Base-by-base conservation (phyloP, 2,329 filamentous ascomycete species). In the Lachnellula occidentalis region DNA sequence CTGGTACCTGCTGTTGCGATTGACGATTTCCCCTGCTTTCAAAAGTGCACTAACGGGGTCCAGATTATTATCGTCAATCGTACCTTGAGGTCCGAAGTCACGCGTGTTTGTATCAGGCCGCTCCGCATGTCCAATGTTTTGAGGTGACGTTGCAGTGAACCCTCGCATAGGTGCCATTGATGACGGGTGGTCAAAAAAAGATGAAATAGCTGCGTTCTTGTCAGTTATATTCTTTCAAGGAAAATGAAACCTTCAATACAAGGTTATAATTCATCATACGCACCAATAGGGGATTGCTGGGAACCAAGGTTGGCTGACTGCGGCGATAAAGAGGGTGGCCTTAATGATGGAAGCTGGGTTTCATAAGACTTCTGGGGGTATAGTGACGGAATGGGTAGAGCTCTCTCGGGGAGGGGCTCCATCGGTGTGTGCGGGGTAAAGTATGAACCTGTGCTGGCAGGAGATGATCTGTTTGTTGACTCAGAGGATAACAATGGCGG, bases 41-140 rank as follows among this genome's bases (percentile, higher is more conserved):
- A 85, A 66, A 11, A 85, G 69, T 6, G 81, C 81, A 56, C 74
- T 81, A 70, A 85, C 80, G 2, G 81, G 81, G 57, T 85, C 81
- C 19, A 83, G 68, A 3, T 68, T 59, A 4, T 70, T 69, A 2
- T 62, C 66, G 15, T 70, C 68, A 15, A 62, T 48, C 4, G 59
- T 53, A 17, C 55, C 47, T 5, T 61, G 54, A 24, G 48, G 65
- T 60, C 47, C 63, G 59, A 14, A 56, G 14, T 63, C 59, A 34
- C 57, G 50, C 11, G 54, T 53, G 56, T 55, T 61, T 45, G 39
- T 46, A 45, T 61, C 61, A 37, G 34, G 55, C 17, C 49, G 54
- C 39, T 60, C 64, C 51, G 27, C 50, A 21, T 34, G 49, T 5
- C 48, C 34, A 19, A 42, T n/a, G 31, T 55, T 53, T 34, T 47